Evolutionary conservation across 106 monocot species (phyloP).

Genomic region (Dioscorea zingiberensis): DNA sequence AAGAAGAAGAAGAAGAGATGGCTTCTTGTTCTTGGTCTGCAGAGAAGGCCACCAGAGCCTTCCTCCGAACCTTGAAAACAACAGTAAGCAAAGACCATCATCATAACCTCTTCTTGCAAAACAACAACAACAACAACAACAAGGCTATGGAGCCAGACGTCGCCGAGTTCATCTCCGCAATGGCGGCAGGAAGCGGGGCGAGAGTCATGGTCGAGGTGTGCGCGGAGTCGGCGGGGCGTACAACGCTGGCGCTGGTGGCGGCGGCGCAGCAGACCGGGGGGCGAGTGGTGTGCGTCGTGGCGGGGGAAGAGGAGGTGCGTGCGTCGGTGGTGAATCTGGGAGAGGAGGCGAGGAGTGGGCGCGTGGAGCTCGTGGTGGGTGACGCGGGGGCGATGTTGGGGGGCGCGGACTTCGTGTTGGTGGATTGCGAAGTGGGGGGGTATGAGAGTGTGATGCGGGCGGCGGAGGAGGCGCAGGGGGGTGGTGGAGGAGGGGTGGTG

Average conservation of each 20-base stretch:
- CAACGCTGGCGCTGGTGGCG: slow-evolving; percentile 45
- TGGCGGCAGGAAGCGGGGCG: slow-evolving; percentile 55
- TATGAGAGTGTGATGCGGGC: slow-evolving; percentile 27
- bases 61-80: slow-evolving; percentile 41
- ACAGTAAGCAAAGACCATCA: slow-evolving; percentile 15
- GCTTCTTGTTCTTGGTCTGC: slow-evolving; percentile 70
- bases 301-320: slow-evolving; percentile 9
- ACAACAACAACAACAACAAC: slow-evolving; percentile 37
- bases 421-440: slow-evolving; percentile 32
- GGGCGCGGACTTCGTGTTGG: slow-evolving; percentile 48
- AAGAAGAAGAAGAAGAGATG: slow-evolving; percentile 31
- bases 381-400: slow-evolving; percentile 27
- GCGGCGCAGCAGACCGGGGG: slow-evolving; percentile 59
- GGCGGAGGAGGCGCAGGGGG: slow-evolving; percentile 18
- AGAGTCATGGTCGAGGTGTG: slow-evolving; percentile 58
- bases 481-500: slow-evolving; percentile 28
- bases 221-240: slow-evolving; percentile 28
- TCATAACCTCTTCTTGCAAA: not conserved
- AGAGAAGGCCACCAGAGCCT: slow-evolving; percentile 66
- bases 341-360: not conserved
- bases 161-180: slow-evolving; percentile 59
- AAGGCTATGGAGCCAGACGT: slow-evolving; percentile 41
- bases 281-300: slow-evolving; percentile 45
- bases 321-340: slow-evolving; percentile 21
- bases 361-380: slow-evolving; percentile 34